A percentile compares a stretch with the other conserved stretches of the same genome.
These are phyloP conservation scores for Penicillium tannophilum DNA, from an alignment of 495 filamentous ascomycete species.

Conservation along the genomic window DNA sequence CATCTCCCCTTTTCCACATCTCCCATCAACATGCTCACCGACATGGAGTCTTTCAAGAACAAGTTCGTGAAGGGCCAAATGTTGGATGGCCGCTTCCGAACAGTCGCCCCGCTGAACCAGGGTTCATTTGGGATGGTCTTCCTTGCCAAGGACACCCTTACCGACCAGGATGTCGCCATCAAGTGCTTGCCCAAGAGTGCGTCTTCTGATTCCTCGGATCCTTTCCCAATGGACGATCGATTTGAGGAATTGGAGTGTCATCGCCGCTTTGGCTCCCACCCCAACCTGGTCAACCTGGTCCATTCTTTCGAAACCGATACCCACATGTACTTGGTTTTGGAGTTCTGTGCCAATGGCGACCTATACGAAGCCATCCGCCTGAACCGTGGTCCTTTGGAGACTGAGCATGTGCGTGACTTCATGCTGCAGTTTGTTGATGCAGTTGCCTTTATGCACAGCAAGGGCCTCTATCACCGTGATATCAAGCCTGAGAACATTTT, in stretches of 20 bases:
- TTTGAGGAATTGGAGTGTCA: conserved; percentile 90
- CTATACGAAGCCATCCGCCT: conserved; percentile 95
- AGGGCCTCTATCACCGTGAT: conserved; percentile 93
- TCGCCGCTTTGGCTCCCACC: conserved; percentile 72
- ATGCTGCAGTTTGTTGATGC: conserved; percentile 94
- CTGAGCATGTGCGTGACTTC: conserved; percentile 93
- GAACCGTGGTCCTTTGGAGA: conserved; percentile 85
- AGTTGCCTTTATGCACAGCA: conserved; percentile 85
- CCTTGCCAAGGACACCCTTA: conserved; percentile 77
- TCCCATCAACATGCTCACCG: conserved; percentile 44
- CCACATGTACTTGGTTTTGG: conserved; percentile 89
- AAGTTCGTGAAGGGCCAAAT: conserved; percentile 71
- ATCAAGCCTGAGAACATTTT: conserved; percentile 99
- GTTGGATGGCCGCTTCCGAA: conserved; percentile 84
- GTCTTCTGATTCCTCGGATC: conserved; percentile 53
- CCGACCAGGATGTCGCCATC: conserved; percentile 80
- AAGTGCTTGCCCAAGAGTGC: conserved; percentile 86
- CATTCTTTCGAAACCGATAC: conserved; percentile 88
- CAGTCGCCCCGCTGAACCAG: conserved; percentile 92
- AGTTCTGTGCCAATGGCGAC: conserved; percentile 95
- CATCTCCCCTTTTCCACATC: conserved; percentile 4
- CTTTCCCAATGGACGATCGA: conserved; percentile 70
- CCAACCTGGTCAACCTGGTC: conserved; percentile 91
- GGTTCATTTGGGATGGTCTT: conserved; percentile 99
- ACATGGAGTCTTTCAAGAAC: conserved; percentile 80